Evolutionary conservation across 108 stramenopile species (phyloP).

Genomic region (Pseudonitzschia multiseries): DNA sequence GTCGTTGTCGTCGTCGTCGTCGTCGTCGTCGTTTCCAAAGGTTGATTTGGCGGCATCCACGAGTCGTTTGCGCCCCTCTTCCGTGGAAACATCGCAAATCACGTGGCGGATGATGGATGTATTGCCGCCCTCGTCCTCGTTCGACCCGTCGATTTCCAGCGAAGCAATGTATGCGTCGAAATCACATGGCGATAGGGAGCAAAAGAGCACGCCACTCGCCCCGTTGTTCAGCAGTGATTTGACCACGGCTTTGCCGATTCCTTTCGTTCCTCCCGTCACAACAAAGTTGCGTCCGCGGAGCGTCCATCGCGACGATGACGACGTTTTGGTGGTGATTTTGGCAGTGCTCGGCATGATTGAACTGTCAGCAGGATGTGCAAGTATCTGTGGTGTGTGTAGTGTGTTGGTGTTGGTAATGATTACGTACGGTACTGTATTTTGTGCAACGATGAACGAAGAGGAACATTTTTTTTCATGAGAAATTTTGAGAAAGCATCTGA

Average conservation of each 20-base stretch:
- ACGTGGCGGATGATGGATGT: slow-evolving; percentile 32
- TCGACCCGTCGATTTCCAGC: slow-evolving; percentile 15
- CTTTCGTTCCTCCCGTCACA: slow-evolving; percentile 65
- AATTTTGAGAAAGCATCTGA: too few species aligned
- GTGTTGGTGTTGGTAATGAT: too few species aligned
- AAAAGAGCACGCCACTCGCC: slow-evolving; percentile 51
- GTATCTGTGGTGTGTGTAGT: too few species aligned
- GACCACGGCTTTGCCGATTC: slow-evolving; percentile 60
- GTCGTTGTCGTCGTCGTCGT: slow-evolving; percentile 1
- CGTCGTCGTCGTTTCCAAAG: slow-evolving; percentile 22
- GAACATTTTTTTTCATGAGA: too few species aligned
- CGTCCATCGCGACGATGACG: slow-evolving; percentile 38
- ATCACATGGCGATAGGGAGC: slow-evolving; percentile 39
- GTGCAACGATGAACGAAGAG: too few species aligned
- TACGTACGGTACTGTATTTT: too few species aligned
- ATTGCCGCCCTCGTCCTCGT: not conserved
- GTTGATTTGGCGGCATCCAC: slow-evolving; percentile 25
- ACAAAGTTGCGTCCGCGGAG: slow-evolving; percentile 51
- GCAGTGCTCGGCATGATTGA: not conserved
- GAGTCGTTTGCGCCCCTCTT: slow-evolving; percentile 53
- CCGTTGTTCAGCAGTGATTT: slow-evolving; percentile 42
- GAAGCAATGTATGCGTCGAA: slow-evolving; percentile 19
- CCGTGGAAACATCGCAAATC: slow-evolving; percentile 62
- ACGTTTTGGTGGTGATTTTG: not conserved
- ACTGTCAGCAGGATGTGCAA: too few species aligned